Percentiles rank a stretch among this genome's conserved stretches.
Conservation (phyloP, 2,329 filamentous ascomycete species). For the Passalora sequoiae region DNA sequence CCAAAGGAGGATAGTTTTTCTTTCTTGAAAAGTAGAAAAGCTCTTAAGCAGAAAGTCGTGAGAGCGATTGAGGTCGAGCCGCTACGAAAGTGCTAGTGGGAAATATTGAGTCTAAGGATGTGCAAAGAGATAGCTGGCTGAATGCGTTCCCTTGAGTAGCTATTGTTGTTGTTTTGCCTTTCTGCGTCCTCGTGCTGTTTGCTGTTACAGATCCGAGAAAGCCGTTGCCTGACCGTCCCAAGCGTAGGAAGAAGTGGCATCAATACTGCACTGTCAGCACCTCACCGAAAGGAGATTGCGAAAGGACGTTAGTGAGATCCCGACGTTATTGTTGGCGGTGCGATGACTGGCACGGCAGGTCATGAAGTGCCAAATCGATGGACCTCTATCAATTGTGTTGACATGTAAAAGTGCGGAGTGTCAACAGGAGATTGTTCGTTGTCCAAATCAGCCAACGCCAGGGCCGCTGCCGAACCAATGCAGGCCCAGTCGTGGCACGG, state of each 20-base stretch:
- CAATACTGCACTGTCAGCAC: too few species aligned
- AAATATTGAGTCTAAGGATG: slow-evolving; percentile 6
- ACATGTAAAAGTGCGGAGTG: too few species aligned
- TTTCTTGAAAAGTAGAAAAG: slow-evolving; percentile 6
- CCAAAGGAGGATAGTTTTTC: slow-evolving; percentile 6
- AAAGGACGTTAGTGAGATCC: too few species aligned
- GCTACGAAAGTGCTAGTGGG: slow-evolving; percentile 7
- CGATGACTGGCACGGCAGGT: too few species aligned
- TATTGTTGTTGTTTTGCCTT: slow-evolving; percentile 2
- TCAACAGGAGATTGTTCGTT: too few species aligned
- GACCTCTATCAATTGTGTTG: too few species aligned
- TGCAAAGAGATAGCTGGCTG: slow-evolving; percentile 17
- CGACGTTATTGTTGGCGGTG: too few species aligned
- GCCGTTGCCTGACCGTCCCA: slow-evolving; percentile 3
- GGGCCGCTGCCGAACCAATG: too few species aligned
- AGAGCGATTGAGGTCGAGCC: slow-evolving; percentile 4
- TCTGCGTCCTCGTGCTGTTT: slow-evolving; percentile 1
- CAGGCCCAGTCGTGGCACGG: too few species aligned
- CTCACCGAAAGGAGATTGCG: slow-evolving; percentile 1
- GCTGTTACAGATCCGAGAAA: slow-evolving; percentile 3
- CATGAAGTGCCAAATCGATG: too few species aligned
- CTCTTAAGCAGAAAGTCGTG: slow-evolving; percentile 1
- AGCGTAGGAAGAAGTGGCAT: too few species aligned
- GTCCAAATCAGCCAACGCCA: too few species aligned
- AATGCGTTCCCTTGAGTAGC: slow-evolving; percentile 8